These are phyloP conservation scores for Aureobasidium zeae DNA, from an alignment of 2,329 filamentous ascomycete species.

Conservation along the genomic window DNA sequence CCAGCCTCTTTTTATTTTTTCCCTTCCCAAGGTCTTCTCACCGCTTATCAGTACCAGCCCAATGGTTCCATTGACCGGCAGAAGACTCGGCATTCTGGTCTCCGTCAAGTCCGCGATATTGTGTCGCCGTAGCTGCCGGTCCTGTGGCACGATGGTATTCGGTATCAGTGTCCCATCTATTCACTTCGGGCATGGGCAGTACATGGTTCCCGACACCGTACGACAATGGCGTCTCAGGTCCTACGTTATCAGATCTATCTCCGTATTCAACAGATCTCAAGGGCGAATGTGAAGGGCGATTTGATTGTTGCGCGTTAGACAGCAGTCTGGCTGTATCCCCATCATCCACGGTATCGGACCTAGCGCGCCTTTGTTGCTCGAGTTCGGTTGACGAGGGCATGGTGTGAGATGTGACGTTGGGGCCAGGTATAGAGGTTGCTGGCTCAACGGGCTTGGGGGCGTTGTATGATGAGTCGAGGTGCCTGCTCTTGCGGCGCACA, in stretches of 20 bases:
- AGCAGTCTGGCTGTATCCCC: conserved; percentile 9
- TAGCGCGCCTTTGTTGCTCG: conserved; percentile 9
- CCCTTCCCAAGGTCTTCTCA: too few species aligned
- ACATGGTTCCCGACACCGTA: background rate
- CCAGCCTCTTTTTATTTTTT: too few species aligned
- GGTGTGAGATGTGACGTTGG: conserved; percentile 6
- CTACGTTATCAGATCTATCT: background rate
- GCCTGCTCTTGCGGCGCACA: conserved; percentile 56
- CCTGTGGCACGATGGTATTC: conserved; percentile 7
- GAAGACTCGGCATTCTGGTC: conserved; percentile 1
- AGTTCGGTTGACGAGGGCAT: conserved; percentile 11
- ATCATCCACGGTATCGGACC: conserved; percentile 11
- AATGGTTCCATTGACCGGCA: conserved; percentile 10
- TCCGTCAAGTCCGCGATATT: background rate
- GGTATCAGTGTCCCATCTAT: conserved; percentile 10
- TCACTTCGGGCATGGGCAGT: background rate
- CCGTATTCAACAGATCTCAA: background rate
- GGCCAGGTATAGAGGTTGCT: conserved; percentile 8
- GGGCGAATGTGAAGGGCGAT: conserved; percentile 6
- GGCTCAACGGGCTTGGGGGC: conserved; percentile 10
- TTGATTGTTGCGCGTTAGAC: conserved; percentile 10
- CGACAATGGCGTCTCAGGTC: background rate
- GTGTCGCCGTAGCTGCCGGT: background rate
- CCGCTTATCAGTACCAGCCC: too few species aligned
- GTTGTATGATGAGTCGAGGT: conserved; percentile 34